A percentile compares a stretch with the other conserved stretches of the same genome.
Evolutionary conservation across 2,329 filamentous ascomycete genomes (phyloP).

Genomic region (Chrysosporium keratinophilum): DNA sequence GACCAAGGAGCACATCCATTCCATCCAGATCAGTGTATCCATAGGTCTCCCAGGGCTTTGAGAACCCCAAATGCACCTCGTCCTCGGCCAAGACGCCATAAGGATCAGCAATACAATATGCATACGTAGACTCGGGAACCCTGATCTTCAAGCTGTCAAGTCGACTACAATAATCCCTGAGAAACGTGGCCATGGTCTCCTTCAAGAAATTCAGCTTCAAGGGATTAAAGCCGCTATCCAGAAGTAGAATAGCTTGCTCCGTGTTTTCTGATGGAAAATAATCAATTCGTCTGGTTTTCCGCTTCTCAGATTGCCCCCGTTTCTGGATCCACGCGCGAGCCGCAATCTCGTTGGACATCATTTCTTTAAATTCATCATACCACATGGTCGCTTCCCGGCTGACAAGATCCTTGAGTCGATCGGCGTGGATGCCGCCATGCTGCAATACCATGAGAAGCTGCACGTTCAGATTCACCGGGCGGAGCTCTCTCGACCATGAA

Average conservation of each 20-base stretch:
- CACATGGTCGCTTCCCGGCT: slow-evolving; percentile 28
- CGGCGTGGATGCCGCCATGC: slow-evolving; percentile 40
- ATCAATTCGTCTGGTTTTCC: slow-evolving; percentile 23
- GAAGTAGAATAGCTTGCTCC: slow-evolving; percentile 30
- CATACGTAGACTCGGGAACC: slow-evolving; percentile 43
- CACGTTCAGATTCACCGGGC: slow-evolving; percentile 41
- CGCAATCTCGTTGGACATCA: slow-evolving; percentile 29
- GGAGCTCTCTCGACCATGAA: slow-evolving; percentile 37
- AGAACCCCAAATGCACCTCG: slow-evolving; percentile 49
- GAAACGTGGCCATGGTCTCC: slow-evolving; percentile 29
- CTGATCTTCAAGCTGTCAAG: slow-evolving; percentile 41
- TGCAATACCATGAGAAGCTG: slow-evolving; percentile 48
- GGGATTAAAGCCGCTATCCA: slow-evolving; percentile 41
- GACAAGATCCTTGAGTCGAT: slow-evolving; percentile 36
- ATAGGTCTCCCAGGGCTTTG: slow-evolving; percentile 34
- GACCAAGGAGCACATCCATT: slow-evolving; percentile 45
- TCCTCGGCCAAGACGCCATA: slow-evolving; percentile 42
- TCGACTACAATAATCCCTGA: slow-evolving; percentile 34
- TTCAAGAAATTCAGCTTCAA: slow-evolving; percentile 34
- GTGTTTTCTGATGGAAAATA: slow-evolving; percentile 28
- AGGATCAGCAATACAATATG: slow-evolving; percentile 50
- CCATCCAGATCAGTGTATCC: slow-evolving; percentile 37
- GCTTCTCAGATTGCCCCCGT: background rate
- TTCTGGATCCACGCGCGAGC: slow-evolving; percentile 24
- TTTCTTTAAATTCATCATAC: slow-evolving; percentile 28